A percentile compares a stretch with the other conserved stretches of the same genome.
phyloP scores from a whole-genome alignment of 169 alveolate species.

The Miamiensis avidus region DNA sequence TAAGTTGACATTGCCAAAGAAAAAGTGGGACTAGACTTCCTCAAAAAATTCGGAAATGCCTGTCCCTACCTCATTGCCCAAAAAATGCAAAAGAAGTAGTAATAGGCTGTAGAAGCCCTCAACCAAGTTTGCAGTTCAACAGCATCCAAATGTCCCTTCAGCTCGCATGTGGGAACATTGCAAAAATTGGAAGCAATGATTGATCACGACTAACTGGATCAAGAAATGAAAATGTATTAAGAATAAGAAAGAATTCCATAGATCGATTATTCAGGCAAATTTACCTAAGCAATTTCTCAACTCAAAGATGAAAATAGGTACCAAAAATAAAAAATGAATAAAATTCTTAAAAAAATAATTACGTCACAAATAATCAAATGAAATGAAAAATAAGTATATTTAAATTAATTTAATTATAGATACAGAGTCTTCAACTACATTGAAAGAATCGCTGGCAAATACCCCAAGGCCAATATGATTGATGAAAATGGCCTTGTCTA shows the following conservation, averaged over 20 bases:
- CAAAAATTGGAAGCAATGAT: background rate
- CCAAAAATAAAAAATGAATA: no score
- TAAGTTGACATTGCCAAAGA: background rate
- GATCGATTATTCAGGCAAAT: background rate
- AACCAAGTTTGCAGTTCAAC: background rate
- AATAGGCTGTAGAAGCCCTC: background rate
- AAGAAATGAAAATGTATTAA: background rate
- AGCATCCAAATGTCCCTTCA: background rate
- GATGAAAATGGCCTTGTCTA: constrained; percentile 12
- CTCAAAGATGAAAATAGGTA: background rate
- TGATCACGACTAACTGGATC: background rate
- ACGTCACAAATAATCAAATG: no score
- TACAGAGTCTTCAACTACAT: constrained; percentile 56
- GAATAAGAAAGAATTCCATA: background rate
- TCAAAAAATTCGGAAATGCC: constrained; percentile 8
- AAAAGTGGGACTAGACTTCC: background rate
- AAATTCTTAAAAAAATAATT: no score
- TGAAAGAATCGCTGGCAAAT: constrained; percentile 46
- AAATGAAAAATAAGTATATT: background rate
- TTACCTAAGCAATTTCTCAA: background rate
- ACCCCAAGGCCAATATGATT: constrained; percentile 52
- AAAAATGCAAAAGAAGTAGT: constrained; percentile 1
- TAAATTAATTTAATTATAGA: constrained; percentile 5
- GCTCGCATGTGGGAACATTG: background rate
- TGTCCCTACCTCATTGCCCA: constrained; percentile 14